Conservation (phyloP, 495 filamentous ascomycete species). For the Xylaria acuta region DNA sequence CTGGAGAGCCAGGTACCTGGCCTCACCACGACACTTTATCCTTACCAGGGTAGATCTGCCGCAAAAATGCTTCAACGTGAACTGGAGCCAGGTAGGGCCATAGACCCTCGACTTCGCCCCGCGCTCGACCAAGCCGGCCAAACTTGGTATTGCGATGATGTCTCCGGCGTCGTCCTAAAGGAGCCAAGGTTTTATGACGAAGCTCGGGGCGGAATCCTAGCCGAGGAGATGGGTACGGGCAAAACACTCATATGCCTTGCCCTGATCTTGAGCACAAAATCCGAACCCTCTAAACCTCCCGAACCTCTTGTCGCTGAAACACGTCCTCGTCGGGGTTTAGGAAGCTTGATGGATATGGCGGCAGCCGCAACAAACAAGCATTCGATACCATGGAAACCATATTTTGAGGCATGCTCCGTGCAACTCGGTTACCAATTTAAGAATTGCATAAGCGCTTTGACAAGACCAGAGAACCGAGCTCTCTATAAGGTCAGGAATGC, state of each 20-base stretch:
- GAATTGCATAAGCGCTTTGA: constrained; percentile 62
- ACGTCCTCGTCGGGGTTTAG: constrained; percentile 52
- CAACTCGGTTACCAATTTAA: constrained; percentile 48
- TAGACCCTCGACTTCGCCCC: constrained; percentile 75
- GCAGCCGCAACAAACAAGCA: constrained; percentile 68
- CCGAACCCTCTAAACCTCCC: constrained; percentile 62
- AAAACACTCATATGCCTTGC: constrained; percentile 91
- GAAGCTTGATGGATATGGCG: constrained; percentile 67
- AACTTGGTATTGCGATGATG: constrained; percentile 75
- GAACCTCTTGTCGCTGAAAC: constrained; percentile 59
- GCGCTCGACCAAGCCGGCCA: constrained; percentile 64
- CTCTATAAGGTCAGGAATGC: constrained; percentile 46
- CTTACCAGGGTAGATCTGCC: constrained; percentile 82
- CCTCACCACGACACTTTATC: constrained; percentile 72
- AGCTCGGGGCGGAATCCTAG: constrained; percentile 77
- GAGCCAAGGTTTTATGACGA: constrained; percentile 76
- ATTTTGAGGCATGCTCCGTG: constrained; percentile 54
- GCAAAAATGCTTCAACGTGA: constrained; percentile 89
- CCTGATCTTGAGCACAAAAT: constrained; percentile 79
- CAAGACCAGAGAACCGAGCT: constrained; percentile 34
- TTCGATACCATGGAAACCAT: constrained; percentile 70
- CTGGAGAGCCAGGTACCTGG: constrained; percentile 62
- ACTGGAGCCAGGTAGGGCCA: constrained; percentile 62
- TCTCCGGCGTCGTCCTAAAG: constrained; percentile 63
- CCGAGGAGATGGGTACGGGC: constrained; percentile 74